Conservation (phyloP, 495 filamentous ascomycete species). For the Trichoderma reesei region DNA sequence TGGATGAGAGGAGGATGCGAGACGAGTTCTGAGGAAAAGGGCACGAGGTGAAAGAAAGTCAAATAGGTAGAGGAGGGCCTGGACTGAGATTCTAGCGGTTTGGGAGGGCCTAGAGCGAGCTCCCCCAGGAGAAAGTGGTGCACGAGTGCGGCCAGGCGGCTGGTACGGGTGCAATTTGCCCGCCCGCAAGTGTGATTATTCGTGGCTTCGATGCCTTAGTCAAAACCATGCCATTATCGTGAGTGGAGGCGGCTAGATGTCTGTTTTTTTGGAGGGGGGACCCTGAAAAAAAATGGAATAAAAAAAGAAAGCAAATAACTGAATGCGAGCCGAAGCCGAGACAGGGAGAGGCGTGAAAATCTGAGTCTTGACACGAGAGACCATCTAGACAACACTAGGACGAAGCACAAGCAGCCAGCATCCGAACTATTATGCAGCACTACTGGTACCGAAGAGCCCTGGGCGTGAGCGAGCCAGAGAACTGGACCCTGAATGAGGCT, state of each 20-base stretch:
- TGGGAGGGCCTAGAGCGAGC: background rate
- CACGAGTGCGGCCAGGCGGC: background rate
- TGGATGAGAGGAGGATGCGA: too few species aligned
- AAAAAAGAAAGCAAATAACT: background rate
- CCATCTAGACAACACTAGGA: too few species aligned
- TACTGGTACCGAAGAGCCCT: too few species aligned
- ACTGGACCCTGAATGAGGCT: background rate
- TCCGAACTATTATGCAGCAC: too few species aligned
- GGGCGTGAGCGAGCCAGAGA: too few species aligned
- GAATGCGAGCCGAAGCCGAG: background rate
- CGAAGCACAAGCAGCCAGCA: too few species aligned
- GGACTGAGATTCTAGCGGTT: background rate
- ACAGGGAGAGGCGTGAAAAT: background rate
- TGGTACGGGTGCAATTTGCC: background rate
- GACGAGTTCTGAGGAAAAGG: too few species aligned
- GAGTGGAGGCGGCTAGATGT: background rate
- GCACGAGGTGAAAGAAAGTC: background rate
- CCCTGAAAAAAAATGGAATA: background rate
- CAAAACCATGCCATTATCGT: background rate
- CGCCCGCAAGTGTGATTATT: background rate
- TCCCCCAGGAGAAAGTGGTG: background rate
- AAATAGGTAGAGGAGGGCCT: background rate
- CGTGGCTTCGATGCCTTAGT: conserved; percentile 7
- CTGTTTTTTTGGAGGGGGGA: background rate
- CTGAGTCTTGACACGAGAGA: background rate